Evolutionary conservation across 495 filamentous ascomycete species (phyloP), one percentile per base, ranked within the genome.

Genomic region (Hyaloscypha hepaticicola): DNA sequence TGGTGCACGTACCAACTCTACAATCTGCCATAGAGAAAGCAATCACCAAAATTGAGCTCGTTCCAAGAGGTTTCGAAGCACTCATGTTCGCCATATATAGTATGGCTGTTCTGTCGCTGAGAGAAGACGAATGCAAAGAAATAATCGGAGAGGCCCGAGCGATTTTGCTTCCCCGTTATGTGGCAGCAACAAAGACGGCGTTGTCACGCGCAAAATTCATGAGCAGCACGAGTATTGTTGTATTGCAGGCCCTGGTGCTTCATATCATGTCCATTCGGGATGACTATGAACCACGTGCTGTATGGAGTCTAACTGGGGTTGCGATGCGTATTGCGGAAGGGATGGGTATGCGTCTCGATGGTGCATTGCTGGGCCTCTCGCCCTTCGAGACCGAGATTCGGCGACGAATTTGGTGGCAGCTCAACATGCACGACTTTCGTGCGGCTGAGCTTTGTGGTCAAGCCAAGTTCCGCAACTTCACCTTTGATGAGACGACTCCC

Each of bases 301-400:
- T 79, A 4, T 91, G 87, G 83, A 82, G 85, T 11, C 80, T 92
- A 71, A 87, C 82, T 12, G 85, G 86, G 8, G 74, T 96, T 5
- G 81, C 88, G 21, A 82, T 95, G 45, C 88, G 92, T n/a, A 87
- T 96, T 67, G 90, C 88, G 14, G 87, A 93, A 69, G 85, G 87
- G 2, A 75, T 95, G 31, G 91, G 92, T 3, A 77, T 96, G 33
- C 91, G 95, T 70, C 81, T 88, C 5, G 92, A 96, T 67, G 90
- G 90, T 3, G 82, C 79, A 3, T 81, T 90, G 65, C 90, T 93
- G 57, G 83, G 82, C 24, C 74, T 93, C 3, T 81, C 81, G 19
- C 88, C 90, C 0, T 93, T 92, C 69, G 89, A 96, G 58, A 84
- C 87, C 1, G 92, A 96, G 72, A 90, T 94, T 83, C 85, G 92